These are phyloP conservation scores for Albatrellus sp. DNA, from an alignment of 1,284 basidiomycete species.

Conservation along the genomic window DNA sequence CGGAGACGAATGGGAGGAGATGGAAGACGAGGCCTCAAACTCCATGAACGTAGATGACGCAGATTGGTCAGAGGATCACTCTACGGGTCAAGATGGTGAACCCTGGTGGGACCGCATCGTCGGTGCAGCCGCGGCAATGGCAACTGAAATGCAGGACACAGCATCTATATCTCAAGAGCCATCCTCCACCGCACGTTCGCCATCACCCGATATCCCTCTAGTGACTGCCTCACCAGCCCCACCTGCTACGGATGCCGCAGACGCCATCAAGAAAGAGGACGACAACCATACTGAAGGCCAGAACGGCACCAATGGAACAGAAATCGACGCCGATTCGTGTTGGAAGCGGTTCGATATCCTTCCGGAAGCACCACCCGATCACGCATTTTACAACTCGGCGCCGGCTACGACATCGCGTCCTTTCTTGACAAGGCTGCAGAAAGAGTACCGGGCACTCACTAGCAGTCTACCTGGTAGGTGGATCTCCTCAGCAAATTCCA, in stretches of 20 bases:
- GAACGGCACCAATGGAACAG: constrained; percentile 8
- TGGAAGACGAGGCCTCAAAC: constrained; percentile 12
- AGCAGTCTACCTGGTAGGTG: constrained; percentile 69
- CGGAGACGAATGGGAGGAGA: constrained; percentile 13
- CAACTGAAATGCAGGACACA: constrained; percentile 7
- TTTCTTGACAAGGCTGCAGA: constrained; percentile 65
- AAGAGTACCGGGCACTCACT: constrained; percentile 75
- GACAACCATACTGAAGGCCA: constrained; percentile 3
- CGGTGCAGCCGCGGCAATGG: constrained; percentile 2
- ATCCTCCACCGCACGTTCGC: constrained; percentile 12
- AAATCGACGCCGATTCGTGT: constrained; percentile 16
- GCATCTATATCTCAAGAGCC: constrained; percentile 10
- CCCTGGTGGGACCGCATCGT: constrained; percentile 11
- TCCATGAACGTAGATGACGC: constrained; percentile 19
- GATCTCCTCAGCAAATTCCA: background rate
- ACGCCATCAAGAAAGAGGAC: constrained; percentile 10
- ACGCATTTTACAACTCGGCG: constrained; percentile 60
- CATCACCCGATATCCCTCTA: constrained; percentile 17
- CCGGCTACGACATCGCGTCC: constrained; percentile 54
- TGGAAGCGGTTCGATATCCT: constrained; percentile 77
- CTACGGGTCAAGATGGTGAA: constrained; percentile 10
- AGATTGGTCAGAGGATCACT: constrained; percentile 9
- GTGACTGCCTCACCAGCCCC: constrained; percentile 4
- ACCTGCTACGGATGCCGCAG: constrained; percentile 13
- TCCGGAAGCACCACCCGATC: constrained; percentile 64